phyloP scores from a whole-genome alignment of 148 eudicot genomes.

The Arbutus unedo region DNA sequence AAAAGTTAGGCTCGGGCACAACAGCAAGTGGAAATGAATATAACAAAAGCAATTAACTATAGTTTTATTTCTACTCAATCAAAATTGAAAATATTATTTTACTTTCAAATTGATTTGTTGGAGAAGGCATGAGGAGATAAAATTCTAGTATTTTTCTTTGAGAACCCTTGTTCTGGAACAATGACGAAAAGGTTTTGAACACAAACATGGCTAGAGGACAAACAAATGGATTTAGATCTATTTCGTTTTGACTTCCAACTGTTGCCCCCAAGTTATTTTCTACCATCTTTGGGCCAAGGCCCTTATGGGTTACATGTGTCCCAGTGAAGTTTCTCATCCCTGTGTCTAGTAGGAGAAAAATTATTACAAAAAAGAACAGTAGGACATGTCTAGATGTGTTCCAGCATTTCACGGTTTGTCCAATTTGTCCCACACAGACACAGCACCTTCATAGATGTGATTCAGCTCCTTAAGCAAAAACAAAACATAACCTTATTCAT shows the following conservation, averaged over 20 bases:
- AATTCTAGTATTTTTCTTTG: background rate
- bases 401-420: background rate
- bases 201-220: background rate
- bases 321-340: background rate
- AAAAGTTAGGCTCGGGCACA: background rate
- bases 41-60: background rate
- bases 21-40: background rate
- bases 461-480: background rate
- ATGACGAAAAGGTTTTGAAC: background rate
- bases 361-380: background rate
- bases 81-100: background rate
- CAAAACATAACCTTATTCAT: background rate
- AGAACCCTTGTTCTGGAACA: background rate
- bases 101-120: background rate
- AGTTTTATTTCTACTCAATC: background rate
- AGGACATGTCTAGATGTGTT: background rate
- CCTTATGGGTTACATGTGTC: background rate
- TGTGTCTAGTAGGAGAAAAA: background rate
- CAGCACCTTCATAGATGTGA: background rate
- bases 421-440: background rate
- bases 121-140: background rate
- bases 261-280: slow-evolving; percentile 1
- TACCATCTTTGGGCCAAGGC: background rate
- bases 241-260: background rate
- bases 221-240: background rate